Base-by-base conservation (phyloP, 1,284 basidiomycete genomes). In the Leccinum colubrinum region DNA sequence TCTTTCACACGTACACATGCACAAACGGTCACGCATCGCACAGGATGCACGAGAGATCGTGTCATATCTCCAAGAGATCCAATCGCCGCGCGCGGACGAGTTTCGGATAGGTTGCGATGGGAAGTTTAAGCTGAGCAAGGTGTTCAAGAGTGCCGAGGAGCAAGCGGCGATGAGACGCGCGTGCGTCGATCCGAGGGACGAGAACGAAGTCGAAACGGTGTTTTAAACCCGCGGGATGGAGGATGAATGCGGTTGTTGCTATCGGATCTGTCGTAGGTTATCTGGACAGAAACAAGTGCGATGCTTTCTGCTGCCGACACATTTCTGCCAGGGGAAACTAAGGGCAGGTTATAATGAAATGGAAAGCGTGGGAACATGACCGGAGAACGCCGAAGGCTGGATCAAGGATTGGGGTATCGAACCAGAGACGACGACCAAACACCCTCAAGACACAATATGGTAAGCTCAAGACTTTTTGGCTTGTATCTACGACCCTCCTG, bases 51-150 rank as follows among this genome's bases (percentile, higher is more conserved):
- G 81, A 3, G 76, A 77, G 4, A 78, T 82, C 3, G 59, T 83
- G 9, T 64, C 73, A 3, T 84, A 86, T 73, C 70, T 93, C 50
- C 66, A 67, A 25, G 71, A 76, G 2, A 71, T 87, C 51, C 72
- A 79, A 57, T 89, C 89, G 0, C 62, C 79, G 1, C 79, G 85
- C 6, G 72, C 72, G 2, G 84, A 86, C 12, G 87, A 88, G 66
- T 90, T 90, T 77, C 78, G 83, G 17, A 66, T 72, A 52, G 77
- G 76, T 3, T 86, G 85, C 61, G 79, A 83, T 56, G 65, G 61
- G 11, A 81, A 73, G 62, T 92, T 90, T 73, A 75, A 77, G 55
- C 72, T 86, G 22, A 86, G 91, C 20, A 90, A 87, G 6, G 74
- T 85, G 25, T 91, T 91, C 79, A 87, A 84, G 74, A 69, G 79